Base-by-base conservation (phyloP, 495 filamentous ascomycete species). In the Penicillium flavigenum region DNA sequence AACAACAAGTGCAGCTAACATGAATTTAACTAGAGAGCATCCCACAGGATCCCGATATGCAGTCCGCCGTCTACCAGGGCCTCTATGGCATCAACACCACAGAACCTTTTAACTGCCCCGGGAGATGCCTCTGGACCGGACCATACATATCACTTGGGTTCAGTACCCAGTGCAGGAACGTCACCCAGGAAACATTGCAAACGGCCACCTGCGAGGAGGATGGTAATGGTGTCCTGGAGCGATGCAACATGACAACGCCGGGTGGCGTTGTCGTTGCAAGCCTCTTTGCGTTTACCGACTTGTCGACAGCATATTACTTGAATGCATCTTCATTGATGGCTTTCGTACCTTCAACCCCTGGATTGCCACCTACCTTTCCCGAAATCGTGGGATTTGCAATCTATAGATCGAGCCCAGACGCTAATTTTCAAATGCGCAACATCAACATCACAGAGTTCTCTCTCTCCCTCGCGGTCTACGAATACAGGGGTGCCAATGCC, bases 371-470 rank as follows among this genome's bases (percentile, higher is more conserved):
- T 11, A 43, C 52, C 22, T 56, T 63, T 44, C 61, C 61, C 26
- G 61, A 63, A 51, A 52, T 60, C 43, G 20, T 48, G 19, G 48
- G 61, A 29, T 57, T 63, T 26, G 61, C 53, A 24, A 54, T 63
- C 43, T 63, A 54, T 36, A 49, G 57, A 43, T 60, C 61, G 20
- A 57, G 32, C 34, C 31, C 47, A 12, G 52, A 59, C 38, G 0
- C 0, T n/a, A 51, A 51, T 53, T 60, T 57, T 16, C n/a, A 9
- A 8, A 29, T 54, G 17, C 47, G 26, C 24, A 27, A 57, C 22
- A 54, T 57, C 47, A 63, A 63, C 31, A 56, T 63, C 36, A 63
- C 61, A 12, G 57, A 63, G 4, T 63, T 57, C 44, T 60, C 61
- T 19, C 56, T 63, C 47, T 57, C 6, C 20, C 16, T 63, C 48